phyloP scores from a whole-genome alignment of 805 yeast genomes.

The Hanseniaspora guilliermondii region DNA sequence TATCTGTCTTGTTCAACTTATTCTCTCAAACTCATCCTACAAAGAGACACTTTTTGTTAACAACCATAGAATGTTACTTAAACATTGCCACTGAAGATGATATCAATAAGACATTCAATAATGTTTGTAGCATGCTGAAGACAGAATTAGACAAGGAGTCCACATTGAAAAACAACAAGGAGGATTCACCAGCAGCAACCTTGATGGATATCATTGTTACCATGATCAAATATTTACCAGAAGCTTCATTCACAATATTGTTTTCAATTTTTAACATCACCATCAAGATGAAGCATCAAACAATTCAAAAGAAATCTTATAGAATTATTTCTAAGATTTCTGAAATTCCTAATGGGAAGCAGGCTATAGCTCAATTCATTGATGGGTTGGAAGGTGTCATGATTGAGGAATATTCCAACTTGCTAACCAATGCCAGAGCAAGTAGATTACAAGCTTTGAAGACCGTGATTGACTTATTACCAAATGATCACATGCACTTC shows the following conservation, averaged over 20 bases:
- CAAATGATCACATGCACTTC: conserved; percentile 53
- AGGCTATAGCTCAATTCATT: conserved; percentile 41
- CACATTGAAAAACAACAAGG: conserved; percentile 24
- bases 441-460: conserved; percentile 61
- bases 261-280: conserved; percentile 67
- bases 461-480: conserved; percentile 48
- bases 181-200: conserved; percentile 55
- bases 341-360: conserved; percentile 54
- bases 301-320: conserved; percentile 80
- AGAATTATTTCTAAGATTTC: conserved; percentile 59
- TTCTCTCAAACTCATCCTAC: conserved; percentile 81
- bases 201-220: conserved; percentile 85
- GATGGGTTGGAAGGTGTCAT: conserved; percentile 49
- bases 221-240: conserved; percentile 75
- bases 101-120: conserved; percentile 63
- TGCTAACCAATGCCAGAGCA: conserved; percentile 66
- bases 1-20: conserved; percentile 83
- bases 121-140: conserved; percentile 69
- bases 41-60: conserved; percentile 70
- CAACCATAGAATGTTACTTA: conserved; percentile 71
- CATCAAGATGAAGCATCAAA: conserved; percentile 44
- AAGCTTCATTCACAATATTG: conserved; percentile 54
- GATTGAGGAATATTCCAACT: conserved; percentile 42
- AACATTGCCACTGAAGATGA: conserved; percentile 57
- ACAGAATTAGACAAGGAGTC: conserved; percentile 55